Conservation (phyloP, 441 rosid genomes). For the Euphorbia schlechtendalii region DNA sequence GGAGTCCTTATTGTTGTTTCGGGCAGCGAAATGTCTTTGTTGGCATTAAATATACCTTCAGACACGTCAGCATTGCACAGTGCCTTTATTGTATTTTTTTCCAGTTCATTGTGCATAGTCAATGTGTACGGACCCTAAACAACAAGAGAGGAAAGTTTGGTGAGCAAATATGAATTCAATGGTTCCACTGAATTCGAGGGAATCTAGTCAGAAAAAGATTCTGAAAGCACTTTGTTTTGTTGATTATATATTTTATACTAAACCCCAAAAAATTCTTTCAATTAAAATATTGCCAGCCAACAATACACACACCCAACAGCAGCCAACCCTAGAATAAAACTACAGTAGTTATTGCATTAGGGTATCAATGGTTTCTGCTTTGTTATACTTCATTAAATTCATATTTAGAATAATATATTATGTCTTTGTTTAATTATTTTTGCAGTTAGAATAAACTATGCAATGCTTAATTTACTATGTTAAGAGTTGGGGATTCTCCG, state of each 20-base stretch:
- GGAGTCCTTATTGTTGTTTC: conserved; percentile 75
- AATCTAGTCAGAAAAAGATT: neutral
- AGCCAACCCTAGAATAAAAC: neutral
- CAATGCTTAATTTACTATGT: neutral
- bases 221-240: too few relatives aligned
- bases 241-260: too few relatives aligned
- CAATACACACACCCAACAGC: neutral
- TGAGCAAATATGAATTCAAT: neutral
- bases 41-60: conserved; percentile 53
- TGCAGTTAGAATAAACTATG: neutral
- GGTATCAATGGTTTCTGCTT: neutral
- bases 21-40: conserved; percentile 72
- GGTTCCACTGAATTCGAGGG: conserved; percentile 1
- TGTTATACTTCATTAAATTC: neutral
- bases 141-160: conserved; percentile 6
- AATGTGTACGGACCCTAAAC: conserved; percentile 79
- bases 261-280: neutral
- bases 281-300: too few relatives aligned
- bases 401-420: neutral
- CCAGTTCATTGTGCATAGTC: conserved; percentile 53
- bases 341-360: neutral
- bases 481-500: neutral
- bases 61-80: conserved; percentile 77
- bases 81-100: conserved; percentile 57
- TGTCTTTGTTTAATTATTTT: neutral